Percentiles rank a stretch among this genome's conserved stretches.
phyloP scores from a whole-genome alignment of 2,329 filamentous ascomycete genomes.

The Botryotinia calthae region DNA sequence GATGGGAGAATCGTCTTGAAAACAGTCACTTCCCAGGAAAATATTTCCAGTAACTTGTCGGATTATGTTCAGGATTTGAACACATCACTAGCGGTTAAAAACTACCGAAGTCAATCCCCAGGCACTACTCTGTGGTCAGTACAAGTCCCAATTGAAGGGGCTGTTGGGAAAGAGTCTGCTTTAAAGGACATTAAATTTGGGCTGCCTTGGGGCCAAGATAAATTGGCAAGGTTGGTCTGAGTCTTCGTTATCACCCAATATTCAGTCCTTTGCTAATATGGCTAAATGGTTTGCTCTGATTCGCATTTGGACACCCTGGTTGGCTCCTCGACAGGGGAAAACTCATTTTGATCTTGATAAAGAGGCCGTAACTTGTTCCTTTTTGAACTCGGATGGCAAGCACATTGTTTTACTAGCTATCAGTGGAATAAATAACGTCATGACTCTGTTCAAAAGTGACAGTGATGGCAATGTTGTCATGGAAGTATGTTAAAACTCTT shows the following conservation, averaged over 20 bases:
- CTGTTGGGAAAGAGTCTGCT: slow-evolving; percentile 56
- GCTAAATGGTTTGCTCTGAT: slow-evolving; percentile 77
- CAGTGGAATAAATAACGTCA: slow-evolving; percentile 68
- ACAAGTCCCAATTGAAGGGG: slow-evolving; percentile 52
- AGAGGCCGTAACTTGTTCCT: slow-evolving; percentile 75
- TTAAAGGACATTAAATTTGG: slow-evolving; percentile 43
- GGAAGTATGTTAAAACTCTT: slow-evolving; percentile 47
- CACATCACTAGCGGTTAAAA: slow-evolving; percentile 52
- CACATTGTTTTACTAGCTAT: slow-evolving; percentile 77
- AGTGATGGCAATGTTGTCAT: slow-evolving; percentile 64
- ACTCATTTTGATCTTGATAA: slow-evolving; percentile 66
- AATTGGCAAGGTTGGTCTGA: slow-evolving; percentile 35
- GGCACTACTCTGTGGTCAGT: slow-evolving; percentile 70
- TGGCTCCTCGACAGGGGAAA: slow-evolving; percentile 82
- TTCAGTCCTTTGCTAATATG: slow-evolving; percentile 19
- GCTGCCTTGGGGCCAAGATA: slow-evolving; percentile 37
- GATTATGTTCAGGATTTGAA: slow-evolving; percentile 59
- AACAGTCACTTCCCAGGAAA: slow-evolving; percentile 34
- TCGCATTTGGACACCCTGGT: slow-evolving; percentile 77
- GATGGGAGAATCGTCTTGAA: slow-evolving; percentile 64
- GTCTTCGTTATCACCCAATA: neutral
- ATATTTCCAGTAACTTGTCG: slow-evolving; percentile 32
- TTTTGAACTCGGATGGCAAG: slow-evolving; percentile 67
- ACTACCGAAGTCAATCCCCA: slow-evolving; percentile 63
- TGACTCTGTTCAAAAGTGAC: slow-evolving; percentile 66